Base-by-base conservation (phyloP, 768 basidiomycete genomes). In the Hortiboletus flavorubellus region DNA sequence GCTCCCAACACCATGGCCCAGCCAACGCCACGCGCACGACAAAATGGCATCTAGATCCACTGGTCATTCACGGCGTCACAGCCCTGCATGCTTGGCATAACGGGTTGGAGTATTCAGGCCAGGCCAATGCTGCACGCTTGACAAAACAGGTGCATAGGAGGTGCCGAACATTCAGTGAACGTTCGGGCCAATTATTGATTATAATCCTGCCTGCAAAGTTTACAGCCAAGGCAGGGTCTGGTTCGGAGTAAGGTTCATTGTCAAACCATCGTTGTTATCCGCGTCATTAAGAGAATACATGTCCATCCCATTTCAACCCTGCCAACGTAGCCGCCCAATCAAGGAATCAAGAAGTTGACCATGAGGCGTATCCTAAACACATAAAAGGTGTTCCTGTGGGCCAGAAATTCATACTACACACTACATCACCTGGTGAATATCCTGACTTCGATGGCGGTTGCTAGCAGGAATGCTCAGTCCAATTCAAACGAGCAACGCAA, bases 261-360 rank as follows among this genome's bases (percentile, higher is more conserved):
- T 37, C n/a, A 3, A 38, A 40, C 44, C 39, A 53, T 49, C 37
- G 37, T 30, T 38, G 58, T 50, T 65, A 65, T 65, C 64, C 54
- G 60, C 60, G 54, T 51, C 60, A 46, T 53, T 44, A 30, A 35
- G 11, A 34, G 29, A 15, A 34, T 61, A 62, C 55, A 49, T 53
- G 50, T 10, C 29, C 37, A 8, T 15, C 16, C 29, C 14, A 54
- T 54, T 23, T 44, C 46, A 46, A 44, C 41, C n/a, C 23, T 55
- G 45, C 60, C 49, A 35, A 26, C 45, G 38, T 51, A 60, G 52
- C 40, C 57, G 53, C 50, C 9, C 26, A 35, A 54, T 59, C 53
- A 51, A 51, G 38, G 8, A 23, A 18, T 33, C 15, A 11, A 44
- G 55, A 55, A 59, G 51, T 4, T 49, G 55, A 39, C 44, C 18